These are phyloP conservation scores for Emericellopsis cladophorae DNA, from an alignment of 2,329 filamentous ascomycete species.

Conservation along the genomic window DNA sequence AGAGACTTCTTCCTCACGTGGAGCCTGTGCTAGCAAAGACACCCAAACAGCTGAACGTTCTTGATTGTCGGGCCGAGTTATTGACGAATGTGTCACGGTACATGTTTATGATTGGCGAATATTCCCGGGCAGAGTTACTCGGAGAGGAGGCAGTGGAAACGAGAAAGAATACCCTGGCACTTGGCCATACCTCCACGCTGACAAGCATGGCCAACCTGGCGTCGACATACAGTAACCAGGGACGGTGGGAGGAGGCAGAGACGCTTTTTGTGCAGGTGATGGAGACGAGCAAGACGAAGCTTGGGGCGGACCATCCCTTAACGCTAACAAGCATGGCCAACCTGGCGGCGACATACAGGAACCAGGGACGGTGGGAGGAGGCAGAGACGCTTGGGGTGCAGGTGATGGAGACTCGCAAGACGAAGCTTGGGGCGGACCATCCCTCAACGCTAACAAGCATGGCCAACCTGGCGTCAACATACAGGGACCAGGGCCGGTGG, in stretches of 20 bases:
- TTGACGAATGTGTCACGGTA: constrained; percentile 4
- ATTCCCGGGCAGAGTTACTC: background rate
- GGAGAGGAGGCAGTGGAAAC: constrained; percentile 4
- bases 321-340: too few relatives aligned
- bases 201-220: constrained; percentile 4
- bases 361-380: too few relatives aligned
- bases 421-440: too few relatives aligned
- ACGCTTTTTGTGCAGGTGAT: too few relatives aligned
- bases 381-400: too few relatives aligned
- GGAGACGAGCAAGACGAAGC: too few relatives aligned
- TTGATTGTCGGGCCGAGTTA: constrained; percentile 1
- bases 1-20: constrained; percentile 7
- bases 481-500: too few relatives aligned
- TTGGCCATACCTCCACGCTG: constrained; percentile 2
- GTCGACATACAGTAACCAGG: background rate
- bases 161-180: constrained; percentile 1
- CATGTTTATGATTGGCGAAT: constrained; percentile 1
- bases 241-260: background rate
- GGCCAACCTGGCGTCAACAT: too few relatives aligned
- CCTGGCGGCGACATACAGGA: too few relatives aligned
- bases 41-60: background rate
- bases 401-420: too few relatives aligned
- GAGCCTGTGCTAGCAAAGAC: constrained; percentile 1
- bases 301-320: too few relatives aligned
- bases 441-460: too few relatives aligned